A percentile compares a stretch with the other conserved stretches of the same genome.
phyloP scores from a whole-genome alignment of 2,329 filamentous ascomycete genomes.

The Phyllachora maydis region DNA sequence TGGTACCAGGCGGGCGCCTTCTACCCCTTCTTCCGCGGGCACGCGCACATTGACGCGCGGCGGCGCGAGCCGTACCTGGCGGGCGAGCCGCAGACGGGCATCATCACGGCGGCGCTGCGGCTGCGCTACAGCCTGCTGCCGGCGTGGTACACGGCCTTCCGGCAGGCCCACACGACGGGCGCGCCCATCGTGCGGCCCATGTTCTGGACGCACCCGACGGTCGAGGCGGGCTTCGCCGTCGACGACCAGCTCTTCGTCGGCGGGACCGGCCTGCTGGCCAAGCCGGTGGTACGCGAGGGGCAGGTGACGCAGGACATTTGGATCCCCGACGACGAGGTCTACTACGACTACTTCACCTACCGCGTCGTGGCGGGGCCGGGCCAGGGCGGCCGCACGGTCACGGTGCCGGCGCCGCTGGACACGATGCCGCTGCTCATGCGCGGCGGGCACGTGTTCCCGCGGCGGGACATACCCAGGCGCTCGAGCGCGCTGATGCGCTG shows the following conservation, averaged over 20 bases:
- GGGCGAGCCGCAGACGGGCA: slow-evolving; percentile 47
- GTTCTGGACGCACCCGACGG: slow-evolving; percentile 45
- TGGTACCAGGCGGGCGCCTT: slow-evolving; percentile 59
- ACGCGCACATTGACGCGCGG: slow-evolving; percentile 23
- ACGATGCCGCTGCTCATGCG: slow-evolving; percentile 54
- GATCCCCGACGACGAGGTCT: slow-evolving; percentile 71
- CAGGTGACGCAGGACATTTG: slow-evolving; percentile 59
- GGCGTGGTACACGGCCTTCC: slow-evolving; percentile 53
- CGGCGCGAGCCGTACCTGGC: slow-evolving; percentile 56
- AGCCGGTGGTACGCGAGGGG: slow-evolving; percentile 68
- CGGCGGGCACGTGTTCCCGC: slow-evolving; percentile 42
- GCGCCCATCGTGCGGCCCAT: slow-evolving; percentile 45
- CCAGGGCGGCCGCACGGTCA: slow-evolving; percentile 40
- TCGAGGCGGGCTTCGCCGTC: slow-evolving; percentile 16
- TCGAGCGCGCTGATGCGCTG: slow-evolving; percentile 43
- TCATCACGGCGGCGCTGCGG: slow-evolving; percentile 61
- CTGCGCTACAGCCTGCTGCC: slow-evolving; percentile 52
- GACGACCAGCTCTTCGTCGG: slow-evolving; percentile 27
- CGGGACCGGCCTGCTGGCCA: slow-evolving; percentile 40
- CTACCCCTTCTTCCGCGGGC: slow-evolving; percentile 56
- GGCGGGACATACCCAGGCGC: slow-evolving; percentile 36
- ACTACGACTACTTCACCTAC: slow-evolving; percentile 93
- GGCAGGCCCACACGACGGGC: slow-evolving; percentile 38
- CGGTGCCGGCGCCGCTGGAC: slow-evolving; percentile 58
- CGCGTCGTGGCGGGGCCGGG: slow-evolving; percentile 38